Evolutionary conservation across 331 rosid species (phyloP).

Genomic region (Cydonia oblonga): DNA sequence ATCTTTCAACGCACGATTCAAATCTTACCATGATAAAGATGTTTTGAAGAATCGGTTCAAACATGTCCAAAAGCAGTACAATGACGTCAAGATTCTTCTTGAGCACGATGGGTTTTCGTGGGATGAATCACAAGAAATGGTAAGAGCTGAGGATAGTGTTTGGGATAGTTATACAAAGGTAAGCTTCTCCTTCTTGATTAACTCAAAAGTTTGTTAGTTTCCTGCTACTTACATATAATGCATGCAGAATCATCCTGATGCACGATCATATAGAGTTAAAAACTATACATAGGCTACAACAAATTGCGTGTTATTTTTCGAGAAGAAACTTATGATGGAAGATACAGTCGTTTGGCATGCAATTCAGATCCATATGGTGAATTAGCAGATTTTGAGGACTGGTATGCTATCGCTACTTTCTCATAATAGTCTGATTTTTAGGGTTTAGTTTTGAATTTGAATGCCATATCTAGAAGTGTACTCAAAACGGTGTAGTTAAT

Average conservation of each 20-base stretch:
- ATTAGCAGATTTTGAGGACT: conserved; percentile 22
- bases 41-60: conserved; percentile 68
- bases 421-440: no score
- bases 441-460: no score
- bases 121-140: conserved; percentile 69
- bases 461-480: background rate
- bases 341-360: conserved; percentile 41
- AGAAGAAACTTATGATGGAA: conserved; percentile 41
- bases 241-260: conserved; percentile 62
- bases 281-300: conserved; percentile 55
- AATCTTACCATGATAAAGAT: conserved; percentile 58
- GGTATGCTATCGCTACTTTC: conserved; percentile 14
- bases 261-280: conserved; percentile 64
- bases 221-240: conserved; percentile 12
- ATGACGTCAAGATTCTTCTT: conserved; percentile 48
- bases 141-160: conserved; percentile 41
- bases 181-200: conserved; percentile 4
- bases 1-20: conserved; percentile 46
- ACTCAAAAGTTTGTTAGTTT: conserved; percentile 1
- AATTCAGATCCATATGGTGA: conserved; percentile 26
- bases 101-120: conserved; percentile 51
- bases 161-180: conserved; percentile 70
- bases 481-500: background rate
- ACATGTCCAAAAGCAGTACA: conserved; percentile 57
- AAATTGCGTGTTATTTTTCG: conserved; percentile 56